Percentiles rank a stretch among this genome's conserved stretches.
phyloP scores from a whole-genome alignment of 495 filamentous ascomycete species.

The Xylaria venustula region DNA sequence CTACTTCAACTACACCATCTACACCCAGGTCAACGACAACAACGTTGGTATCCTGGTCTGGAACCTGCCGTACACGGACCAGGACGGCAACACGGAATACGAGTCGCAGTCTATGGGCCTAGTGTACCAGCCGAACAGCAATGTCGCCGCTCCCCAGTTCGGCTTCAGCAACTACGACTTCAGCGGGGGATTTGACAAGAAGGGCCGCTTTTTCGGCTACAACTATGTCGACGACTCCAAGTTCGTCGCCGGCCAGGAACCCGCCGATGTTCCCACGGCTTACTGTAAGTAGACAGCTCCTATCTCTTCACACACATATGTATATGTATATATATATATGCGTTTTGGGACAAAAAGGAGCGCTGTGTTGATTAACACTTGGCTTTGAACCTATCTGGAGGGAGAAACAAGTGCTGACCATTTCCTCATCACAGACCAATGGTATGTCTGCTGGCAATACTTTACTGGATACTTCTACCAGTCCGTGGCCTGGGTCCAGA shows the following conservation, averaged over 20 bases:
- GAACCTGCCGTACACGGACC: slow-evolving; percentile 30
- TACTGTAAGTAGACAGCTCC: slow-evolving; percentile 16
- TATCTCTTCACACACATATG: not conserved
- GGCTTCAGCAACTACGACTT: slow-evolving; percentile 13
- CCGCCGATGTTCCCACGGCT: slow-evolving; percentile 10
- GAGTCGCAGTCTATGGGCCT: slow-evolving; percentile 41
- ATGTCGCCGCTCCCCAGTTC: slow-evolving; percentile 53
- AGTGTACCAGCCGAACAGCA: slow-evolving; percentile 40
- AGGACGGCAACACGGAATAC: slow-evolving; percentile 26
- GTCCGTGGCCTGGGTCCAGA: slow-evolving; percentile 49
- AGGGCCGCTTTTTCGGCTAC: slow-evolving; percentile 42
- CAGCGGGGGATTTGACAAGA: slow-evolving; percentile 45
- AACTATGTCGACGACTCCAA: slow-evolving; percentile 44
- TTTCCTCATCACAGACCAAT: slow-evolving; percentile 33
- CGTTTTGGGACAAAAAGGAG: too few relatives aligned
- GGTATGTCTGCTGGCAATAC: slow-evolving; percentile 54
- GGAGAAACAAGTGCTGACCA: too few relatives aligned
- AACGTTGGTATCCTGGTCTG: slow-evolving; percentile 40
- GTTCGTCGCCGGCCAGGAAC: slow-evolving; percentile 17
- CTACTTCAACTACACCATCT: slow-evolving; percentile 42
- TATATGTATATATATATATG: not conserved
- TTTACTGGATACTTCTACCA: slow-evolving; percentile 51
- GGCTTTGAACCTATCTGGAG: too few relatives aligned
- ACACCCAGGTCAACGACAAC: slow-evolving; percentile 22
- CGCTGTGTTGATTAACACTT: too few relatives aligned